Evolutionary conservation across 2,329 filamentous ascomycete species (phyloP), one percentile per base, ranked within the genome.

Genomic region (Hansfordia pulvinata): DNA sequence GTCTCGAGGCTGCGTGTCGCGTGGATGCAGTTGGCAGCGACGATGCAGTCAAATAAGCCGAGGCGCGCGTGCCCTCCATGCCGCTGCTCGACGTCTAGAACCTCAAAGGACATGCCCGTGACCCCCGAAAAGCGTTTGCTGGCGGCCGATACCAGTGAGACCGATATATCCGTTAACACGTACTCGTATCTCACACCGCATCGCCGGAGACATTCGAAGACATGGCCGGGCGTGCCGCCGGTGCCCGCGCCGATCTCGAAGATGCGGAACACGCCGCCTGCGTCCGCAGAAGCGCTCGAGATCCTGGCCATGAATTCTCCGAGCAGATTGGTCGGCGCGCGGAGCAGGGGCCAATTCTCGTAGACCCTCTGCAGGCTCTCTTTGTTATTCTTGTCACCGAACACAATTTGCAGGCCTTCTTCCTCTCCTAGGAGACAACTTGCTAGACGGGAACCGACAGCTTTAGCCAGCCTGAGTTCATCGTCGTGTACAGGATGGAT

Each of bases 111-210:
- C 41, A 54, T 47, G 9, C 25, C 30, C 1, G 6, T 15, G 17
- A 29, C 15, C 14, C 1, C 30, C 29, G 1, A 28, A 19, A 40
- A 42, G 8, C 26, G 28, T 25, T 42, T 42, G 3, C 42, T 36
- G 2, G 46, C 47, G 1, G 35, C 33, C 2, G 40, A 41, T 2
- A 55, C 48, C 10, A 56, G 36, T 0, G 44, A 43, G 2, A 40
- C 17, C 3, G 49, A 40, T 2, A 60, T 31, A 20, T 60, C 56
- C 2, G 56, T 57, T 26, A 58, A 53, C 1, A 47, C 53, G 31
- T 59, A 60, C 21, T 45, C 38, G 15, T 53, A 39, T 0, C 43
- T 37, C 1, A 47, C 28, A 5, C 42, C 42, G 2, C 42, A 32
- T 1, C 23, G 13, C 2, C 36, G 39, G 3, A 58, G 37, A 2